Evolutionary conservation across 2,329 filamentous ascomycete genomes (phyloP).

Genomic region (Cladobotryum mycophilum): DNA sequence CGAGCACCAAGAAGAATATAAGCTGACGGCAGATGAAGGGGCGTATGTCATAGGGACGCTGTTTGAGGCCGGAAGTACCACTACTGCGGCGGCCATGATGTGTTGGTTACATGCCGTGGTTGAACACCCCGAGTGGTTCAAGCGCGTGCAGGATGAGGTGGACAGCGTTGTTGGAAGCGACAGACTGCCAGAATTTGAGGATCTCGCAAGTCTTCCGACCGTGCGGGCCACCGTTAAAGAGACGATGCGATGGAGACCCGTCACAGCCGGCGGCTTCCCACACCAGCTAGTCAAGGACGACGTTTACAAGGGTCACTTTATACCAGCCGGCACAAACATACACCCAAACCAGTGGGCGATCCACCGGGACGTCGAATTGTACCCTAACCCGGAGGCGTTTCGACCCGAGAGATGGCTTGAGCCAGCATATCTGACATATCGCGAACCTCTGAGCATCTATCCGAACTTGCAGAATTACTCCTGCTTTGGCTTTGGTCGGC

Average conservation of each 20-base stretch:
- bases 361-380: slow-evolving; percentile 51
- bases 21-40: neutral
- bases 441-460: slow-evolving; percentile 56
- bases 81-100: slow-evolving; percentile 42
- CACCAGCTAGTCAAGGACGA: slow-evolving; percentile 43
- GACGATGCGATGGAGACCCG: slow-evolving; percentile 51
- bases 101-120: slow-evolving; percentile 49
- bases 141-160: slow-evolving; percentile 49
- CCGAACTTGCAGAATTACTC: slow-evolving; percentile 57
- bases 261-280: slow-evolving; percentile 33
- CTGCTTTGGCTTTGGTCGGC: slow-evolving; percentile 6
- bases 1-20: neutral
- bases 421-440: slow-evolving; percentile 56
- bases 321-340: slow-evolving; percentile 31
- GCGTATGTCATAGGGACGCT: slow-evolving; percentile 16
- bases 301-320: slow-evolving; percentile 42
- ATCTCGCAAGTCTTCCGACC: slow-evolving; percentile 45
- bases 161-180: slow-evolving; percentile 47
- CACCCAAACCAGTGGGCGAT: slow-evolving; percentile 35
- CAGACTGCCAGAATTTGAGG: slow-evolving; percentile 43
- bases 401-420: slow-evolving; percentile 58
- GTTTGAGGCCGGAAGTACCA: slow-evolving; percentile 45
- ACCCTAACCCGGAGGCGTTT: slow-evolving; percentile 58
- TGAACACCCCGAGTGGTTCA: slow-evolving; percentile 47
- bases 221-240: slow-evolving; percentile 53